Evolutionary conservation across 192 early-diverging fungal species (phyloP).

Genomic region (Coemansia sp.): DNA sequence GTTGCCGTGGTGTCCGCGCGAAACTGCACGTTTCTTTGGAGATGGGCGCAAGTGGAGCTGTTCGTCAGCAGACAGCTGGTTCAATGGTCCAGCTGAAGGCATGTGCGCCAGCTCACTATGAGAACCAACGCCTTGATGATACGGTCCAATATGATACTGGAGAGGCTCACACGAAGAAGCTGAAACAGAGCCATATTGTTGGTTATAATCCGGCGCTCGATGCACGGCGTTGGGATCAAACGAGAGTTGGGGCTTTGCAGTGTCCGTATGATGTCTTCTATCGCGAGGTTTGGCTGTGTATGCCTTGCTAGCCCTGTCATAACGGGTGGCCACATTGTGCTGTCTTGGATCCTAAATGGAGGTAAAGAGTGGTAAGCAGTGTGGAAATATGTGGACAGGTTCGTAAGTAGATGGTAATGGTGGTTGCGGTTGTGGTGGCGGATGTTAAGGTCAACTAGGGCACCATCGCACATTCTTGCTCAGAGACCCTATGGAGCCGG

Average conservation of each 20-base stretch:
- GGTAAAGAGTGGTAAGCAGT: neutral
- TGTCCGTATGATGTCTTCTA: neutral
- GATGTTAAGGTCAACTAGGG: slow-evolving; percentile 10
- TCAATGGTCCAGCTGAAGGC: slow-evolving; percentile 26
- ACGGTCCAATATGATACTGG: neutral
- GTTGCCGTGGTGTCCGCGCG: slow-evolving; percentile 43
- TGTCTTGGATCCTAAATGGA: neutral
- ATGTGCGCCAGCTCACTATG: neutral
- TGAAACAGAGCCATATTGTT: neutral
- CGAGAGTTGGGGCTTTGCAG: neutral
- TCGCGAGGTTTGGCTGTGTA: neutral
- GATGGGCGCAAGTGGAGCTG: slow-evolving; percentile 34
- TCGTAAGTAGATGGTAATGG: neutral
- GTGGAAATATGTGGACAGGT: neutral
- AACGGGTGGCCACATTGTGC: neutral
- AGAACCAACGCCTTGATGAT: neutral
- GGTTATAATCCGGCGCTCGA: neutral
- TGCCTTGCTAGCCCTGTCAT: neutral
- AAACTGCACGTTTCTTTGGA: slow-evolving; percentile 57
- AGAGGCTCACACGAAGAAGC: neutral
- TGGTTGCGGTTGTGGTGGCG: neutral
- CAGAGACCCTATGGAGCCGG: slow-evolving; percentile 20
- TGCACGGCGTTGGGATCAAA: slow-evolving; percentile 4
- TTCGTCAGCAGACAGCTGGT: slow-evolving; percentile 35
- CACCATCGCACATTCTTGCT: slow-evolving; percentile 19